Conservation (phyloP, 1,284 basidiomycete genomes). For the Moesziomyces sp. region DNA sequence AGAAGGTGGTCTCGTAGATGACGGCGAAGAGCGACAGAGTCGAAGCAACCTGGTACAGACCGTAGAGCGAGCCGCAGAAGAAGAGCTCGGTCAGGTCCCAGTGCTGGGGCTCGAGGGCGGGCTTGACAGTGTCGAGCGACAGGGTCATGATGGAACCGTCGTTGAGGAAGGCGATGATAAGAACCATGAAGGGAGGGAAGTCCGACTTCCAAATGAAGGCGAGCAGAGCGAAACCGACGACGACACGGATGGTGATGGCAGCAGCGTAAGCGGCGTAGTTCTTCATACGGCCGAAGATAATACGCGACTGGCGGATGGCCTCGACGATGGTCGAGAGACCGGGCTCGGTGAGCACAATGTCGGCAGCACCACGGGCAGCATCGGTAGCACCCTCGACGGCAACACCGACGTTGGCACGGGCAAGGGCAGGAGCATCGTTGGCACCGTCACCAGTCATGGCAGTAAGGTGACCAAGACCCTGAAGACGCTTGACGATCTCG, state of each 20-base stretch:
- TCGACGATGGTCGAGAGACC: slow-evolving; percentile 96
- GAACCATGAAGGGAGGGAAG: slow-evolving; percentile 99
- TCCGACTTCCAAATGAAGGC: slow-evolving; percentile 95
- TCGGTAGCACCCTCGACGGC: slow-evolving; percentile 95
- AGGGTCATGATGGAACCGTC: slow-evolving; percentile 98
- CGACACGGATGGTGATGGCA: slow-evolving; percentile 96
- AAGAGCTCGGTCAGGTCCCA: slow-evolving; percentile 98
- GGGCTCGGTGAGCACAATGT: slow-evolving; percentile 93
- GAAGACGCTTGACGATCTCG: slow-evolving; percentile 90
- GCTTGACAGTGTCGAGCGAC: slow-evolving; percentile 94
- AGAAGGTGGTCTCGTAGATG: slow-evolving; percentile 88
- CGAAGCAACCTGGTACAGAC: slow-evolving; percentile 88
- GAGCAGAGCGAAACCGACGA: slow-evolving; percentile 94
- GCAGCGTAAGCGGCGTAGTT: slow-evolving; percentile 89
- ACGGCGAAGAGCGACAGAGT: slow-evolving; percentile 78
- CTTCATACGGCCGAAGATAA: slow-evolving; percentile 97
- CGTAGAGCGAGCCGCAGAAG: slow-evolving; percentile 92
- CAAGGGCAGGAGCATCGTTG: slow-evolving; percentile 90
- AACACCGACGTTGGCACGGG: slow-evolving; percentile 88
- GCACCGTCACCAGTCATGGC: slow-evolving; percentile 89
- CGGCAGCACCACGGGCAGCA: slow-evolving; percentile 92
- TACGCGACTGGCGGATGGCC: slow-evolving; percentile 91
- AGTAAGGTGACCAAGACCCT: slow-evolving; percentile 75
- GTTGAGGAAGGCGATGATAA: slow-evolving; percentile 95
- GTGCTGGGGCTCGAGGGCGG: slow-evolving; percentile 84